These are phyloP conservation scores for Tolypocladium cylindrosporum DNA, from an alignment of 2,329 filamentous ascomycete genomes.

Conservation along the genomic window DNA sequence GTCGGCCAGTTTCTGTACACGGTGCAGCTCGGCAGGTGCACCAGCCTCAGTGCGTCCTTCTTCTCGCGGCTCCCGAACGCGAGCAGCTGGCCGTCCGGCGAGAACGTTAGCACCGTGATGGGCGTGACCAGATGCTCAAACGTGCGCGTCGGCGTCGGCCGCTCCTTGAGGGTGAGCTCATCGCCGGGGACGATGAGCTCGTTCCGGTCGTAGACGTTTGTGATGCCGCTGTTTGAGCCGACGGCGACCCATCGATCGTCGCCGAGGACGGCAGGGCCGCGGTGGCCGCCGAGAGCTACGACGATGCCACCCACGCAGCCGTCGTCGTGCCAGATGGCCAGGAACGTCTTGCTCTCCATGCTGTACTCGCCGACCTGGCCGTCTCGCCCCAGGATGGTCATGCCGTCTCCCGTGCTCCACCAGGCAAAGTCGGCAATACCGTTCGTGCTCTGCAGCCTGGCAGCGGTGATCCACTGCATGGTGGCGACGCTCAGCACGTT, in stretches of 20 bases:
- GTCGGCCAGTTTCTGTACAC: constrained; percentile 98
- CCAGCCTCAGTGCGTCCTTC: constrained; percentile 76
- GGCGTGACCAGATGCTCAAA: constrained; percentile 85
- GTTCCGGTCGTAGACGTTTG: constrained; percentile 85
- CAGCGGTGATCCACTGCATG: constrained; percentile 79
- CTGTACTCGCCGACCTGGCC: constrained; percentile 89
- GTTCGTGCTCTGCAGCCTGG: constrained; percentile 68
- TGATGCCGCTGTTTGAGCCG: constrained; percentile 76
- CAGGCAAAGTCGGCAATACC: constrained; percentile 87
- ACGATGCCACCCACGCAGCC: constrained; percentile 80
- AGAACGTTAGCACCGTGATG: constrained; percentile 70
- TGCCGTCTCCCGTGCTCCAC: constrained; percentile 77
- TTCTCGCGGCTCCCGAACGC: constrained; percentile 81
- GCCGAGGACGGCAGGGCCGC: constrained; percentile 53
- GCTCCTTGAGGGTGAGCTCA: constrained; percentile 46
- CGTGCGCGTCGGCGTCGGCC: constrained; percentile 60
- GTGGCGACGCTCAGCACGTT: constrained; percentile 74
- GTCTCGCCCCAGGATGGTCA: constrained; percentile 75
- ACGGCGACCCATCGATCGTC: constrained; percentile 83
- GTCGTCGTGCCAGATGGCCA: constrained; percentile 82
- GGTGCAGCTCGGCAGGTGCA: constrained; percentile 84
- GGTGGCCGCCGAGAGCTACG: constrained; percentile 64
- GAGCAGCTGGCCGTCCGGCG: constrained; percentile 80
- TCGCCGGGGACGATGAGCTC: constrained; percentile 39
- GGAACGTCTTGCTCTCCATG: constrained; percentile 54